Percentiles rank a stretch among this genome's conserved stretches.
Conservation (phyloP, 805 yeast genomes). For the Ogataea trehalophila region DNA sequence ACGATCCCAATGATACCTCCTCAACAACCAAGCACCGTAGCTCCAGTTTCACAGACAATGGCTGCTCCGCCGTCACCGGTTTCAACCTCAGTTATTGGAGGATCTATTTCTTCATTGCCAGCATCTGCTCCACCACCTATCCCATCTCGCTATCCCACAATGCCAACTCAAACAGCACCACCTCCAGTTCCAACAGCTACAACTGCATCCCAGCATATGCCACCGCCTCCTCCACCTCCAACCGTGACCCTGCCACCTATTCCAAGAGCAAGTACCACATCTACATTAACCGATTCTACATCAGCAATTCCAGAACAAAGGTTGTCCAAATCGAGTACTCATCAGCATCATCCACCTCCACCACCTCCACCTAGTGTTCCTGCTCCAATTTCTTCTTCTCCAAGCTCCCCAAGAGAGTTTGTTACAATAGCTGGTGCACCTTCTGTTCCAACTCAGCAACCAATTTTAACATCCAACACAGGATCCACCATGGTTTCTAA, state of each 20-base stretch:
- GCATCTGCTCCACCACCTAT: conserved; percentile 16
- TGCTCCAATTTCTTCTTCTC: conserved; percentile 10
- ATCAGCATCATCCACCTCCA: conserved; percentile 9
- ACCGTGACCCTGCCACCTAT: conserved; percentile 20
- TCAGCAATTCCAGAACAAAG: conserved; percentile 7
- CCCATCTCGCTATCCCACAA: conserved; percentile 9
- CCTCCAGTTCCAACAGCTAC: conserved; percentile 20
- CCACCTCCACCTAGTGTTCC: conserved; percentile 13
- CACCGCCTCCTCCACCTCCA: conserved; percentile 19
- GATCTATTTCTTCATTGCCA: conserved; percentile 5
- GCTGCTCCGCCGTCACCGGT: conserved; percentile 5
- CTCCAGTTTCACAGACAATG: conserved; percentile 12
- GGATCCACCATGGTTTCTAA: conserved; percentile 6
- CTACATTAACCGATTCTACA: conserved; percentile 5
- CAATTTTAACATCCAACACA: neutral
- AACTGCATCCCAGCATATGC: conserved; percentile 13
- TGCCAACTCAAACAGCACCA: conserved; percentile 12
- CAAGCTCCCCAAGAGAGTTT: neutral
- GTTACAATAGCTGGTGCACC: neutral
- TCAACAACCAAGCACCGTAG: conserved; percentile 13
- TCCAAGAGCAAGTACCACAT: conserved; percentile 17
- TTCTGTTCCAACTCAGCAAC: neutral
- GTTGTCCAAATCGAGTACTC: neutral
- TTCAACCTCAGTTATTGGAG: neutral
- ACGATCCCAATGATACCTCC: conserved; percentile 8